Conservation (phyloP, 371 early-diverging fungal genomes). For the Lichtheimia ramosa region DNA sequence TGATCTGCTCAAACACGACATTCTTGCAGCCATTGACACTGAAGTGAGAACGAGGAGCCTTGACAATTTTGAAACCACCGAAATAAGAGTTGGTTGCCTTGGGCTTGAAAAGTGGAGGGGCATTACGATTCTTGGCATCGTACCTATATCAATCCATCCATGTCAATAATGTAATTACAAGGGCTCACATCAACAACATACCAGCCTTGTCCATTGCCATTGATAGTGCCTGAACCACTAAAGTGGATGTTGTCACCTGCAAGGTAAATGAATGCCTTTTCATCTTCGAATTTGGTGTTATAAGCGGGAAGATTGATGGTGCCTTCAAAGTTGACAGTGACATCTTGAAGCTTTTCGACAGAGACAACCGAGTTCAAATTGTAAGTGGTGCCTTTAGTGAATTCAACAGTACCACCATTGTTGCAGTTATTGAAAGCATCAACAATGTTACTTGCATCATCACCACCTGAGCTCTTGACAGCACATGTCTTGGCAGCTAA, state of each 20-base stretch:
- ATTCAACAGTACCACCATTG: constrained; percentile 34
- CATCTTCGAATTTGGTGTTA: constrained; percentile 23
- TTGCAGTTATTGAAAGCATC: constrained; percentile 30
- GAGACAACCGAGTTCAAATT: constrained; percentile 22
- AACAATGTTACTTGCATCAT: constrained; percentile 26
- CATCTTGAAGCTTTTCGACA: constrained; percentile 20
- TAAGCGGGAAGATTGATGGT: constrained; percentile 26
- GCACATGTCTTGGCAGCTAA: constrained; percentile 21
- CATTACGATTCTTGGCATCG: constrained; percentile 25
- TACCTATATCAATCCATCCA: neutral
- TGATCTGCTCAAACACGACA: constrained; percentile 22
- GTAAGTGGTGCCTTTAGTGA: constrained; percentile 26
- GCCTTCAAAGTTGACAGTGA: constrained; percentile 29
- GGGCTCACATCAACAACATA: constrained; percentile 5
- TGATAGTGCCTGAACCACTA: constrained; percentile 18
- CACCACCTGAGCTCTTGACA: constrained; percentile 19
- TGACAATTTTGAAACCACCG: constrained; percentile 25
- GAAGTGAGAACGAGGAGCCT: constrained; percentile 35
- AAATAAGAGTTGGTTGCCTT: constrained; percentile 29
- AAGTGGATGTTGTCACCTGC: constrained; percentile 30
- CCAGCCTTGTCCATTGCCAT: constrained; percentile 38
- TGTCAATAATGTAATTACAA: neutral
- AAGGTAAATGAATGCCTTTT: constrained; percentile 25
- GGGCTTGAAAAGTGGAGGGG: constrained; percentile 34
- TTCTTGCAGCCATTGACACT: constrained; percentile 25